A percentile compares a stretch with the other conserved stretches of the same genome.
phyloP scores from a whole-genome alignment of 306 rosid genomes.

The Macrotyloma uniflorum region DNA sequence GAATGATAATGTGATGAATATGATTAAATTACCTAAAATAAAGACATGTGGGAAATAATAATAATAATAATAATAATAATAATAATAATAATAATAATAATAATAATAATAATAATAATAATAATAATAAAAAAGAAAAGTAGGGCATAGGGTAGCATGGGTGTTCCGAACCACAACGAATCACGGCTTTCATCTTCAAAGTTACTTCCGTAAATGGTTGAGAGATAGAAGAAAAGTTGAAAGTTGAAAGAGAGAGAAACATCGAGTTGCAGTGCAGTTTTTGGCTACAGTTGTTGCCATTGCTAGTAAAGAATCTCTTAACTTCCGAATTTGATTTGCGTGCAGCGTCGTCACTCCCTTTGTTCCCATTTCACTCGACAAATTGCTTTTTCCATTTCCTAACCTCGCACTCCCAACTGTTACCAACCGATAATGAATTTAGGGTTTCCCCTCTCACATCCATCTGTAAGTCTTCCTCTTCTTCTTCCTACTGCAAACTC shows the following conservation, averaged over 20 bases:
- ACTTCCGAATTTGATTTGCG: neutral
- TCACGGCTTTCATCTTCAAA: constrained; percentile 27
- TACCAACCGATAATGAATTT: constrained; percentile 51
- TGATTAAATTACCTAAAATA: too few species aligned
- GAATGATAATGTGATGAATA: too few species aligned
- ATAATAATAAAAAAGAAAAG: neutral
- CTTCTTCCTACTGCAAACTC: neutral
- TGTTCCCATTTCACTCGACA: neutral
- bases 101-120: too few species aligned
- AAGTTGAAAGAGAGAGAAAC: neutral
- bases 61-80: too few species aligned
- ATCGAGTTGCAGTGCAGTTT: neutral
- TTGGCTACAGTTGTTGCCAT: neutral
- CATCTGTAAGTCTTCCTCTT: constrained; percentile 49
- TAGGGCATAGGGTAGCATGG: neutral
- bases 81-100: too few species aligned
- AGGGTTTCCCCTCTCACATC: constrained; percentile 44
- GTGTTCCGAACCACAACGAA: constrained; percentile 11
- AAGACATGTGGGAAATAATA: too few species aligned
- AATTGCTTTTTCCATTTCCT: neutral
- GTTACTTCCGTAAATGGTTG: constrained; percentile 21
- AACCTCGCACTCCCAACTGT: constrained; percentile 9
- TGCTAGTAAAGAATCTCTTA: neutral
- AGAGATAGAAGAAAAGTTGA: neutral
- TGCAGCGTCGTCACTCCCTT: neutral